Percentiles rank a stretch among this genome's conserved stretches.
phyloP scores from a whole-genome alignment of 306 rosid genomes.

The Vachellia pachyceras region DNA sequence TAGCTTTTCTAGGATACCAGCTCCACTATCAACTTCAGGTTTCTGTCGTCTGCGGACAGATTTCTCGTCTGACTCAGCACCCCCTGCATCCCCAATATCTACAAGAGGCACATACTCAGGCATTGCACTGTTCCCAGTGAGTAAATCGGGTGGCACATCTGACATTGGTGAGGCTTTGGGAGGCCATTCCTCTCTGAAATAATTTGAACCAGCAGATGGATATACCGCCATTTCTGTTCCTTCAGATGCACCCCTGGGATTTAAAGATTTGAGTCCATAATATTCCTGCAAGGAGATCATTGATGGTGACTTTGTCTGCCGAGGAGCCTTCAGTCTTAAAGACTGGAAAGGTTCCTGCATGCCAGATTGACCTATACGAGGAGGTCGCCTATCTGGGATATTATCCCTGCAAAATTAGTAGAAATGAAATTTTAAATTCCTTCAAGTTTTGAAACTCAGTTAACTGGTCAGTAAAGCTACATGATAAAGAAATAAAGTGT shows the following conservation, averaged over 20 bases:
- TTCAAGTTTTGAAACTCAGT: background rate
- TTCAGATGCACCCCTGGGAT: constrained; percentile 37
- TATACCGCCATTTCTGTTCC: constrained; percentile 71
- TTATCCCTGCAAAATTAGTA: constrained; percentile 50
- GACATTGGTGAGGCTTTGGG: constrained; percentile 52
- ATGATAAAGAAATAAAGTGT: background rate
- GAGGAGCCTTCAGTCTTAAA: constrained; percentile 56
- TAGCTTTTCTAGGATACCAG: constrained; percentile 58
- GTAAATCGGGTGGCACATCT: constrained; percentile 46
- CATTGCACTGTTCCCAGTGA: constrained; percentile 52
- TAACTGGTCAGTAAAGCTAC: background rate
- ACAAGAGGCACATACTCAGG: constrained; percentile 42
- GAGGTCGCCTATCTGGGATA: constrained; percentile 39
- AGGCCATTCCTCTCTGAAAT: constrained; percentile 51
- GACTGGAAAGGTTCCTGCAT: constrained; percentile 54
- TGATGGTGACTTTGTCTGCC: constrained; percentile 55
- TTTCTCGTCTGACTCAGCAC: constrained; percentile 72
- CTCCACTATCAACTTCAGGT: constrained; percentile 61
- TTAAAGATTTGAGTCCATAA: constrained; percentile 62
- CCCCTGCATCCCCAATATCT: constrained; percentile 57
- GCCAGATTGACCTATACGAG: constrained; percentile 51
- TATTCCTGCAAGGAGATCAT: constrained; percentile 73
- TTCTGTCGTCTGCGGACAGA: constrained; percentile 82
- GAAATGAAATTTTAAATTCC: constrained; percentile 26
- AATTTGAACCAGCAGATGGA: constrained; percentile 51